Conservation (phyloP, 2,329 filamentous ascomycete species). For the Raffaelea deltoideospora region DNA sequence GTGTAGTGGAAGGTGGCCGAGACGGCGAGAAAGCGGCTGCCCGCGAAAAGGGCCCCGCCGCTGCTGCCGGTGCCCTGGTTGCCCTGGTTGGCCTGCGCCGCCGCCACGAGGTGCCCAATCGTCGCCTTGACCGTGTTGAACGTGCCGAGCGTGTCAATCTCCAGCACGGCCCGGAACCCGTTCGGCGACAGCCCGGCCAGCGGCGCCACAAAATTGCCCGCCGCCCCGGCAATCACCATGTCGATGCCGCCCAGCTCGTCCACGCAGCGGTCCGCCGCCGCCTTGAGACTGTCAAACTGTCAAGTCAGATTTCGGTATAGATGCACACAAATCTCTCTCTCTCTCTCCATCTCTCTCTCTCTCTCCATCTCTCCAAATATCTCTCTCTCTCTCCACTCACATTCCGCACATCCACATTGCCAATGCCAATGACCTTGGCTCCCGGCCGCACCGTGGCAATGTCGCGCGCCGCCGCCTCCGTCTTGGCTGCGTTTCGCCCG, state of each 20-base stretch:
- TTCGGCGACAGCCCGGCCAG: slow-evolving; percentile 71
- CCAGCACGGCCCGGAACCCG: slow-evolving; percentile 88
- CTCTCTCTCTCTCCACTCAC: slow-evolving; percentile 32
- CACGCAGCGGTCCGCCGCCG: slow-evolving; percentile 64
- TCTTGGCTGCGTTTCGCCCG: slow-evolving; percentile 80
- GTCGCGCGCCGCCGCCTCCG: slow-evolving; percentile 62
- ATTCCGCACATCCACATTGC: slow-evolving; percentile 63
- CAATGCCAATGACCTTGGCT: slow-evolving; percentile 75
- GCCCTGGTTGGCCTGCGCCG: slow-evolving; percentile 49
- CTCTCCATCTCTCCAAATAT: too few relatives aligned
- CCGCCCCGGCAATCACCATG: slow-evolving; percentile 86
- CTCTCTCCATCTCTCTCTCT: too few relatives aligned
- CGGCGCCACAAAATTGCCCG: slow-evolving; percentile 87
- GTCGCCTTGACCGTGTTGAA: slow-evolving; percentile 94
- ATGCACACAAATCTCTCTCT: too few relatives aligned
- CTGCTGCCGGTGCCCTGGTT: slow-evolving; percentile 21
- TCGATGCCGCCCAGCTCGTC: slow-evolving; percentile 79
- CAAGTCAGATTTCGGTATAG: neutral
- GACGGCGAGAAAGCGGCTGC: slow-evolving; percentile 78
- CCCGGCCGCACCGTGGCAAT: slow-evolving; percentile 67
- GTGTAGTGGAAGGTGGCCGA: slow-evolving; percentile 87
- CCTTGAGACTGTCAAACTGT: slow-evolving; percentile 47
- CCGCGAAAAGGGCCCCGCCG: too few relatives aligned
- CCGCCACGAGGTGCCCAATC: slow-evolving; percentile 63
- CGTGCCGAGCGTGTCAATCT: slow-evolving; percentile 87